Percentiles rank a stretch among this genome's conserved stretches.
Conservation (phyloP, 1,284 basidiomycete genomes). For the Stereum hirsutum region DNA sequence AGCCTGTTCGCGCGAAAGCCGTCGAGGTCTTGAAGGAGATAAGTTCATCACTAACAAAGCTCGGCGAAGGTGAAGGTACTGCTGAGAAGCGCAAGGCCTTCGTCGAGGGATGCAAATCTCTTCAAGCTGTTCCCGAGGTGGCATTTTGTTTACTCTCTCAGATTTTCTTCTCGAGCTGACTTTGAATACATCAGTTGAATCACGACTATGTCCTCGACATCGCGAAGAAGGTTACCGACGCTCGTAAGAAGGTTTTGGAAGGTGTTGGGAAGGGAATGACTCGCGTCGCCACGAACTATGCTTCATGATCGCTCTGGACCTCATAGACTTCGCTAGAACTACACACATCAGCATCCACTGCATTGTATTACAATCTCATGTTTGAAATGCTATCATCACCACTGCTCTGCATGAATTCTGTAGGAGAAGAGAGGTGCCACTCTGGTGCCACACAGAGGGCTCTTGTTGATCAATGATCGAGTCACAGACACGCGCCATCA, state of each 20-base stretch:
- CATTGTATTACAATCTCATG: too few relatives aligned
- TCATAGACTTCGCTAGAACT: too few relatives aligned
- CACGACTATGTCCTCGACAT: slow-evolving; percentile 53
- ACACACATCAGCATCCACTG: too few relatives aligned
- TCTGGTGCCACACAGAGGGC: too few relatives aligned
- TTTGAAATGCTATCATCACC: too few relatives aligned
- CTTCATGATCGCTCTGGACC: slow-evolving; percentile 1
- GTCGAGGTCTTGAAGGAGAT: slow-evolving; percentile 45
- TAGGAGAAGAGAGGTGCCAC: too few relatives aligned
- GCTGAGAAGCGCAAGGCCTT: slow-evolving; percentile 42
- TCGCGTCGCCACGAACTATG: slow-evolving; percentile 32
- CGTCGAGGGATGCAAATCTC: slow-evolving; percentile 37
- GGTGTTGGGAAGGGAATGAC: slow-evolving; percentile 60
- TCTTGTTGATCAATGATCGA: too few relatives aligned
- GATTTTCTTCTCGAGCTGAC: slow-evolving; percentile 2
- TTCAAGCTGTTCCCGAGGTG: slow-evolving; percentile 34
- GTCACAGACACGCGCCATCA: too few relatives aligned
- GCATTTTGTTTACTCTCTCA: slow-evolving; percentile 7
- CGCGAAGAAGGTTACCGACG: slow-evolving; percentile 56
- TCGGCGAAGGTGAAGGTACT: slow-evolving; percentile 40
- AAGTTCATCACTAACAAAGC: slow-evolving; percentile 37
- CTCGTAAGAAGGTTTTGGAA: slow-evolving; percentile 62
- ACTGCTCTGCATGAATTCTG: too few relatives aligned
- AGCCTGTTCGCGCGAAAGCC: slow-evolving; percentile 46
- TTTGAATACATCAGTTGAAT: slow-evolving; percentile 45